Evolutionary conservation across 148 eudicot species (phyloP).

Genomic region (Vaccinium macrocarpon): DNA sequence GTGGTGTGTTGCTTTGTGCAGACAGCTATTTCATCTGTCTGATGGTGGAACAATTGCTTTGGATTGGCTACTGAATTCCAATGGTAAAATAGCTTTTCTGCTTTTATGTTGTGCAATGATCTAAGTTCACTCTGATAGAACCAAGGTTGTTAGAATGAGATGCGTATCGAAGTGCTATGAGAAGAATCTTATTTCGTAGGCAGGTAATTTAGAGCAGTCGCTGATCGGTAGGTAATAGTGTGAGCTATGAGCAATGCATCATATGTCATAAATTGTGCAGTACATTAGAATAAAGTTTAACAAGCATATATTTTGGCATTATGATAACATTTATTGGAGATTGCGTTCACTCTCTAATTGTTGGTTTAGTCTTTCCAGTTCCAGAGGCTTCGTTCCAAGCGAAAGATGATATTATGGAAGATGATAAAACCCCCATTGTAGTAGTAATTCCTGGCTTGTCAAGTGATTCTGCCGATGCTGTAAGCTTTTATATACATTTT

Average conservation of each 20-base stretch:
- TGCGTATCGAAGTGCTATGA: neutral
- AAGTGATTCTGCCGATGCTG: conserved; percentile 75
- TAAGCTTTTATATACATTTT: conserved; percentile 33
- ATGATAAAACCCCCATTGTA: conserved; percentile 60
- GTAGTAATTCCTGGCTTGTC: conserved; percentile 87
- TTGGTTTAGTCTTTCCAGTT: conserved; percentile 32
- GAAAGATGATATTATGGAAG: conserved; percentile 34
- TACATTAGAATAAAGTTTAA: neutral
- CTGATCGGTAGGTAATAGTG: neutral
- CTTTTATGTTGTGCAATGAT: neutral
- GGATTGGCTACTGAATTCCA: conserved; percentile 74
- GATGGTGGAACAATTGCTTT: conserved; percentile 96
- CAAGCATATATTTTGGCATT: neutral
- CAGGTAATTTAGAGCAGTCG: neutral
- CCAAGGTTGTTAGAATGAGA: neutral
- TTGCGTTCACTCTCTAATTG: neutral
- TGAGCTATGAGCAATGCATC: neutral
- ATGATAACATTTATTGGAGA: neutral
- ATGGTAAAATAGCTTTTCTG: conserved; percentile 44
- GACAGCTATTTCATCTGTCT: conserved; percentile 59
- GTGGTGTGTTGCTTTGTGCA: conserved; percentile 24
- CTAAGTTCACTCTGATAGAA: neutral
- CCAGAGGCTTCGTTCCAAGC: conserved; percentile 31
- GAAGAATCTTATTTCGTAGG: neutral
- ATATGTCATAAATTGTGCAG: neutral